These are phyloP conservation scores for Phaffomyces thermotolerans DNA, from an alignment of 805 yeast species.

Conservation along the genomic window DNA sequence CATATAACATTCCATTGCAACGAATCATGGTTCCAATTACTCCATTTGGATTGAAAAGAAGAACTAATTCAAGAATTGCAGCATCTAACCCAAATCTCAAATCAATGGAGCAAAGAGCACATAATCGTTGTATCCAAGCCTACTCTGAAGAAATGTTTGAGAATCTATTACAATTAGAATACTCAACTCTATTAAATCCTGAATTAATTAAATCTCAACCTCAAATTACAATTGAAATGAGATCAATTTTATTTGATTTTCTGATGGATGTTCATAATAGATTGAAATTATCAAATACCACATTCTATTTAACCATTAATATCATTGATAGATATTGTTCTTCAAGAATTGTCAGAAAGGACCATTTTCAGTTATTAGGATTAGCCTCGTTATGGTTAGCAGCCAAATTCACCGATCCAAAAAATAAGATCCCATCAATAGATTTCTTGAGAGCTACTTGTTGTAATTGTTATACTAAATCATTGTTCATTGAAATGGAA, in stretches of 20 bases:
- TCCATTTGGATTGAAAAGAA: conserved; percentile 20
- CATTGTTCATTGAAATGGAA: conserved; percentile 60
- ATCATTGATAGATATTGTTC: conserved; percentile 84
- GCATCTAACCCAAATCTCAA: conserved; percentile 36
- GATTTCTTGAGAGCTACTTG: conserved; percentile 47
- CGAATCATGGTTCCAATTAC: conserved; percentile 12
- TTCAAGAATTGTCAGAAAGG: conserved; percentile 67
- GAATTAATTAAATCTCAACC: conserved; percentile 31
- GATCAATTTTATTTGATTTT: conserved; percentile 77
- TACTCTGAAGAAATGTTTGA: conserved; percentile 36
- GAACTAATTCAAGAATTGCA: conserved; percentile 17
- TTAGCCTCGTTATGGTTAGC: conserved; percentile 89
- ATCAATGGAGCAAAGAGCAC: conserved; percentile 42
- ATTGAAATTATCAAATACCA: conserved; percentile 55
- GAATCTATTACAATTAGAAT: conserved; percentile 30
- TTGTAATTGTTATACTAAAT: conserved; percentile 49
- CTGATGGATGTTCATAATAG: conserved; percentile 65
- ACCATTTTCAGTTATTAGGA: conserved; percentile 81
- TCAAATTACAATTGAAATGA: conserved; percentile 43
- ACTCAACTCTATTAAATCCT: conserved; percentile 21
- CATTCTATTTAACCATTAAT: conserved; percentile 58
- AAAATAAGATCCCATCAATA: conserved; percentile 53
- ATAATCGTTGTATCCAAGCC: conserved; percentile 34
- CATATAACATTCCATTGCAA: no score
- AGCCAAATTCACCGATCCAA: conserved; percentile 64